Evolutionary conservation across 345 rosid species (phyloP), one percentile per base, ranked within the genome.

Genomic region (Garcia nutans): DNA sequence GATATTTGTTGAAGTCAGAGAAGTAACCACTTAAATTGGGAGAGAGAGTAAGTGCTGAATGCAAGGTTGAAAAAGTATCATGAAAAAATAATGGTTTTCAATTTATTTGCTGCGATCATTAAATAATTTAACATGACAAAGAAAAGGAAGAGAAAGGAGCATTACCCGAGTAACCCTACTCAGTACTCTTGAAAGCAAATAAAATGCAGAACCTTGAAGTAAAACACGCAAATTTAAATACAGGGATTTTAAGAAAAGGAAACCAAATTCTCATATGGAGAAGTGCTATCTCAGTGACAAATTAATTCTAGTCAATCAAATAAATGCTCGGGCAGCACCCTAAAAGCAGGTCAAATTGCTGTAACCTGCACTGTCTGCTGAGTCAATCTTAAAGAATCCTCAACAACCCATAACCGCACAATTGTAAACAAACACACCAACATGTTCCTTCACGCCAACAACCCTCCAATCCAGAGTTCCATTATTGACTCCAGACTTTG

Each of bases 321-420:
- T 70, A 79, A 76, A 75, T 73, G 81, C 64, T 74, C 80, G 60
- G 71, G 71, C 67, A 77, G 83, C 79, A 81, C 68, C 85, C 77
- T 72, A 72, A 49, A 57, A 62, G 71, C 65, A 70, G 77, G 84
- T 79, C 71, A 77, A 75, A 71, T 68, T 79, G 82, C 71, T 44
- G 81, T 55, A 70, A 72, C 81, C 79, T 60, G 74, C 26, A 52
- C 50, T 65, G 71, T 66, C 58, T 37, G 20, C 65, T 71, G 56
- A 66, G 84, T 79, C 77, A 71, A 81, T 71, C 77, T 81, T 76
- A 82, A 74, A 52, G 77, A 80, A 85, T 33, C 71, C 74, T 88
- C 80, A 92, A 72, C 95, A 89, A 68, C 92, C 95, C 93, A 90
- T 86, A 33, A 92, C 91, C 4, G 93, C 97, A 80, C 97, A 92